Percentiles rank a stretch among this genome's conserved stretches.
Conservation (phyloP, 805 yeast species). For the Pichia ethanolica region DNA sequence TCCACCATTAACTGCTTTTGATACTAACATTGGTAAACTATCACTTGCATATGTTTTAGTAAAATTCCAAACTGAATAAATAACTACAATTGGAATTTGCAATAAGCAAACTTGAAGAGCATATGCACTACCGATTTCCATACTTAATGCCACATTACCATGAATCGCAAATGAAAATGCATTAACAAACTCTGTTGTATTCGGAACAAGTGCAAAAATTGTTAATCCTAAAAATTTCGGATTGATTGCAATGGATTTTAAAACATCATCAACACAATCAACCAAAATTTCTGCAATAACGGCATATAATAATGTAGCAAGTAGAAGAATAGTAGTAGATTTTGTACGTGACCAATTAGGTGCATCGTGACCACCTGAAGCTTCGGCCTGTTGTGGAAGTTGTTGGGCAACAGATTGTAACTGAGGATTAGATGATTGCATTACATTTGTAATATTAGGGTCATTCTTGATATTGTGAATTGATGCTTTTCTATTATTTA, state of each 20-base stretch:
- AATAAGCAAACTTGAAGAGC: conserved; percentile 91
- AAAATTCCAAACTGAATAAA: conserved; percentile 53
- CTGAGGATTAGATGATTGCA: no score
- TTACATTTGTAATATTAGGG: not conserved
- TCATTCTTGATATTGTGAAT: not conserved
- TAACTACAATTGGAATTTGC: conserved; percentile 85
- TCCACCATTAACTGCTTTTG: not conserved
- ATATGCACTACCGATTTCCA: conserved; percentile 98
- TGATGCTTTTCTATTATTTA: conserved; percentile 5
- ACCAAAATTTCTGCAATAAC: conserved; percentile 91
- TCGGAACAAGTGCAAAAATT: conserved; percentile 92
- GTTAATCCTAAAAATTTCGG: conserved; percentile 92
- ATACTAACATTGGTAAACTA: not conserved
- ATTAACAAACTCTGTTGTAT: conserved; percentile 92
- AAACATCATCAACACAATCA: conserved; percentile 84
- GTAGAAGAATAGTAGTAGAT: conserved; percentile 71
- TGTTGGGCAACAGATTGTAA: not conserved
- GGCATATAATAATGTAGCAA: conserved; percentile 85
- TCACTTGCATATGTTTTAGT: conserved; percentile 3
- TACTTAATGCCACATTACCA: conserved; percentile 91
- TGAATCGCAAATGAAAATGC: conserved; percentile 95
- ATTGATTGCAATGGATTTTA: conserved; percentile 68
- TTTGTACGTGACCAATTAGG: conserved; percentile 93
- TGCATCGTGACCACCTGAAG: conserved; percentile 80
- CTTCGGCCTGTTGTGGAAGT: conserved; percentile 16